Evolutionary conservation across 805 yeast species (phyloP).

Genomic region (Candida ponderosae): DNA sequence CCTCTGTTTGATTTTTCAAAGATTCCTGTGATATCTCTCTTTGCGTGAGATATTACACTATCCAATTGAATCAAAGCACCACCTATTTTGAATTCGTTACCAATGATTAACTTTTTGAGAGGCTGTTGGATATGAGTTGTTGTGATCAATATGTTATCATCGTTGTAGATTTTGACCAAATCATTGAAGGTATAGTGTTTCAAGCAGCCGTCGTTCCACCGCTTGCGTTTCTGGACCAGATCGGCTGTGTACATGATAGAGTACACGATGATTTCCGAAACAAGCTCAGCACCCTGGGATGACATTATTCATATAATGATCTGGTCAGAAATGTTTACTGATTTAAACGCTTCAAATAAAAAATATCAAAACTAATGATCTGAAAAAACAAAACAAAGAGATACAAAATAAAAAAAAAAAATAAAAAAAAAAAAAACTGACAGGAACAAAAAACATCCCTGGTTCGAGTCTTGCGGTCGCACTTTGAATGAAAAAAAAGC

Average conservation of each 20-base stretch:
- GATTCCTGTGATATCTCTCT: conserved; percentile 12
- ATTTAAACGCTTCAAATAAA: too few relatives aligned
- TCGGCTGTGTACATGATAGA: conserved; percentile 13
- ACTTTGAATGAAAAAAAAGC: too few relatives aligned
- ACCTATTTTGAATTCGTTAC: conserved; percentile 11
- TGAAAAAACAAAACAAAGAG: too few relatives aligned
- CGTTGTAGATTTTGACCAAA: conserved; percentile 12
- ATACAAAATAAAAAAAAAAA: too few relatives aligned
- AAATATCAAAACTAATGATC: too few relatives aligned
- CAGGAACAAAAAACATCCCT: too few relatives aligned
- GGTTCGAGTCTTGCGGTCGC: too few relatives aligned
- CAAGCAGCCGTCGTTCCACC: conserved; percentile 18
- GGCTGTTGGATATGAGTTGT: conserved; percentile 8
- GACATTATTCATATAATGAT: too few relatives aligned
- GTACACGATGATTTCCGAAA: conserved; percentile 16
- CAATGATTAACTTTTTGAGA: conserved; percentile 3
- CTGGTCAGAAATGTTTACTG: too few relatives aligned
- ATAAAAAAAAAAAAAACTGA: too few relatives aligned
- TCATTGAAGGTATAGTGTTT: conserved; percentile 14
- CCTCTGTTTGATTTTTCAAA: conserved; percentile 5
- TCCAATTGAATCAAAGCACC: conserved; percentile 10
- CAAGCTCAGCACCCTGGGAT: too few relatives aligned
- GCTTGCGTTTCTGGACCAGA: conserved; percentile 13
- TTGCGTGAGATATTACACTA: conserved; percentile 3
- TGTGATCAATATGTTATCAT: conserved; percentile 9